phyloP scores from a whole-genome alignment of 2,329 filamentous ascomycete genomes.

The Clarireedia sp. region DNA sequence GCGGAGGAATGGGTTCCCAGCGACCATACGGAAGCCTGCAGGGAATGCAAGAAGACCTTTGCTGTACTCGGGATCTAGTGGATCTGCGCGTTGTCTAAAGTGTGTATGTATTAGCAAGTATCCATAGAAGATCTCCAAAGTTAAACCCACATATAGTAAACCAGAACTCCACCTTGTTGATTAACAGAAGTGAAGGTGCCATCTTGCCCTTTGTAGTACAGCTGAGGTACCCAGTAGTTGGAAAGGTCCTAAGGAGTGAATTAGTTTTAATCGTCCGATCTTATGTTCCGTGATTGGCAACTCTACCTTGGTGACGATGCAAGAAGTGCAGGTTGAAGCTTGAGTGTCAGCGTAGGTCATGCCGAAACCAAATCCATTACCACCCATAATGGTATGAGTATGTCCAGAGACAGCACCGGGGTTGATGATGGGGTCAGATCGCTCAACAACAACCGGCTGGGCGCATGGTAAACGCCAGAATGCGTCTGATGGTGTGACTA shows the following conservation, averaged over 20 bases:
- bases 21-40: constrained; percentile 56
- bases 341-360: constrained; percentile 46
- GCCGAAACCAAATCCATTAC: constrained; percentile 49
- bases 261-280: background rate
- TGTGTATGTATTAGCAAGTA: background rate
- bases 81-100: constrained; percentile 34
- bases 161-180: constrained; percentile 41
- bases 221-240: constrained; percentile 61
- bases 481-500: constrained; percentile 26
- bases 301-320: constrained; percentile 43
- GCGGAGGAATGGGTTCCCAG: constrained; percentile 47
- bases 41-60: constrained; percentile 49
- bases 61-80: constrained; percentile 31
- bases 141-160: constrained; percentile 46
- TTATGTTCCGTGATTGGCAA: background rate
- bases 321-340: constrained; percentile 52
- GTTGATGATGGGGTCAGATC: constrained; percentile 51
- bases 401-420: constrained; percentile 47
- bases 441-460: constrained; percentile 36
- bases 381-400: constrained; percentile 55
- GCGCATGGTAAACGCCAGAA: constrained; percentile 40
- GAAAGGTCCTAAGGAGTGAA: constrained; percentile 36
- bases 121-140: background rate
- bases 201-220: constrained; percentile 46
- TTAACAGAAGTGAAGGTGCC: constrained; percentile 44